These are phyloP conservation scores for Botrytis tulipae DNA, from an alignment of 2,329 filamentous ascomycete species.

Conservation along the genomic window DNA sequence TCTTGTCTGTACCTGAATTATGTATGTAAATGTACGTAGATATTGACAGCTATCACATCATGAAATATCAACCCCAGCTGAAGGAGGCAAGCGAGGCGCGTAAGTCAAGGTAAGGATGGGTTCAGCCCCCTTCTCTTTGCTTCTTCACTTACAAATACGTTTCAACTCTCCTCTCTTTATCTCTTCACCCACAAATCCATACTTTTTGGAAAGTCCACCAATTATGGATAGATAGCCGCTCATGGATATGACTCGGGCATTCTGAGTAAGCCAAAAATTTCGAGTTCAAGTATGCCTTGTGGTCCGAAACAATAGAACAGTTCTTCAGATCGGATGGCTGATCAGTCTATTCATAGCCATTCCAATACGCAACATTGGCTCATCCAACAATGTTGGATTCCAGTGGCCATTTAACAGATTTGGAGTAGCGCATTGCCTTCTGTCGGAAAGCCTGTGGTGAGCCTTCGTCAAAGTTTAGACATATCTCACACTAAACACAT, in stretches of 20 bases:
- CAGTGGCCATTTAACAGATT: background rate
- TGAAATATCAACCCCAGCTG: background rate
- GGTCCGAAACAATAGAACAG: background rate
- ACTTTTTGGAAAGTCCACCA: background rate
- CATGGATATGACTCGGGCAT: background rate
- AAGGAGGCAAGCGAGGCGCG: background rate
- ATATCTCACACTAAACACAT: background rate
- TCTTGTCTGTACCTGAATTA: background rate
- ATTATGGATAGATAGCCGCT: background rate
- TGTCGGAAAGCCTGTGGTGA: background rate
- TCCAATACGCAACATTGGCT: background rate
- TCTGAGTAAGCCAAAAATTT: background rate
- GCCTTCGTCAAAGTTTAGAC: background rate
- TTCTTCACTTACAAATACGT: background rate
- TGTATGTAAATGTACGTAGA: background rate
- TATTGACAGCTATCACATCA: background rate
- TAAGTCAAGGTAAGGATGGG: background rate
- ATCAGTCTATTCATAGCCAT: background rate
- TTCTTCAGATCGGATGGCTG: background rate
- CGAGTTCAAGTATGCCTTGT: background rate
- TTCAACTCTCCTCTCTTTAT: background rate
- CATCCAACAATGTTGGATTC: background rate
- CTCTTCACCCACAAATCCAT: background rate
- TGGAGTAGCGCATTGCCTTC: background rate
- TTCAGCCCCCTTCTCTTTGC: constrained; percentile 3